Base-by-base conservation (phyloP, 257 asterid genomes). In the Vinca minor region DNA sequence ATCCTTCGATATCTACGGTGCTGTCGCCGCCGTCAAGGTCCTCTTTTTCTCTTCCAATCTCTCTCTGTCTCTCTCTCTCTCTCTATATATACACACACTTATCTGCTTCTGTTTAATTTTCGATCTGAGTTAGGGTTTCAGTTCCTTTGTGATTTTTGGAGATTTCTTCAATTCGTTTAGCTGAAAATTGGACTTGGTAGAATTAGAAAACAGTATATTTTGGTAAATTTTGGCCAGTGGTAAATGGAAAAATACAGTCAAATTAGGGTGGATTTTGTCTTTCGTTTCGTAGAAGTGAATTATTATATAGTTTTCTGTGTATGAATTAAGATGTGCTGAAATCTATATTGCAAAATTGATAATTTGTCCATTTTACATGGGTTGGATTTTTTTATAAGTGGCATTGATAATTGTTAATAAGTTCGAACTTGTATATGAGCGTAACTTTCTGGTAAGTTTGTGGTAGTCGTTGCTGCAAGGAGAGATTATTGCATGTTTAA, bases 1-100 rank as follows among this genome's bases (percentile, higher is more conserved):
- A 67, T 77, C 70, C 50, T 86, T 89, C 71, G 59, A 78, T 74
- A 44, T 71, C 8, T 89, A 72, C 71, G 95, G 95, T 41, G 77
- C 83, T 54, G 79, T 89, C 49, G 67, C 83, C 62, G 84, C 87
- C 70, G 84, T 86, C 78, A 89, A 89, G 96, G 95, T 89, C 39
- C 45, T 25, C 58, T 49, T 58, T 31, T 23, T 36, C 14, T 10
- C 47, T 45, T 41, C 67, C 11, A 42, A 0, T 62, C 1, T 63
- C 18, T n/a, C n/a, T n/a, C n/a, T n/a, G n/a, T n/a, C n/a, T n/a
- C n/a, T n/a, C n/a, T n/a, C n/a, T n/a, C n/a, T n/a, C n/a, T n/a
- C n/a, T n/a, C n/a, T n/a, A n/a, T n/a, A n/a, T n/a, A n/a, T n/a
- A n/a, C n/a, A n/a, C n/a, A n/a, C n/a, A n/a, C n/a, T n/a, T n/a